Percentiles rank a stretch among this genome's conserved stretches.
phyloP scores from a whole-genome alignment of 805 yeast genomes.

The Metschnikowia baotianmanensis region DNA sequence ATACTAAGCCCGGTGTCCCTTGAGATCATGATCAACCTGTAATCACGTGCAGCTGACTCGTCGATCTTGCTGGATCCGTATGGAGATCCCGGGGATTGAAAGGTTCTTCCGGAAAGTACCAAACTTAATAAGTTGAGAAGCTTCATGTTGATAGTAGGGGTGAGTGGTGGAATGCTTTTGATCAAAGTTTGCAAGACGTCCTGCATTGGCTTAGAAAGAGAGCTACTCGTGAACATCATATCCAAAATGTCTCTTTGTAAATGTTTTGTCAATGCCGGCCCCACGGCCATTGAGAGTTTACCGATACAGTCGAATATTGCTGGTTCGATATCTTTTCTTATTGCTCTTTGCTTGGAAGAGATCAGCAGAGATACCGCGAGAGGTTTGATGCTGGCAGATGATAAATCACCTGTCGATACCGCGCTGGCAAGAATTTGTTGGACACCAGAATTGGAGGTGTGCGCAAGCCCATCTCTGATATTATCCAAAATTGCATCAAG shows the following conservation, averaged over 20 bases:
- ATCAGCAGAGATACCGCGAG: slow-evolving; percentile 28
- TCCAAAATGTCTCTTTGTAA: slow-evolving; percentile 78
- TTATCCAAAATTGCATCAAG: slow-evolving; percentile 83
- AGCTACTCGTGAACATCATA: slow-evolving; percentile 69
- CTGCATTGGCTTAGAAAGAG: slow-evolving; percentile 80
- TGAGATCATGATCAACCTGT: slow-evolving; percentile 68
- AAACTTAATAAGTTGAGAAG: slow-evolving; percentile 68
- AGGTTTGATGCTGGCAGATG: slow-evolving; percentile 23
- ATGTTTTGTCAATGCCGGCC: slow-evolving; percentile 89
- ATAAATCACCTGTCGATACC: slow-evolving; percentile 26
- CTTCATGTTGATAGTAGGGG: slow-evolving; percentile 67
- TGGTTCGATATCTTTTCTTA: slow-evolving; percentile 72
- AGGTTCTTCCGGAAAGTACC: slow-evolving; percentile 77
- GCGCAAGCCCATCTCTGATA: slow-evolving; percentile 70
- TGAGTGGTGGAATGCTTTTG: slow-evolving; percentile 74
- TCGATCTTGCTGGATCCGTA: slow-evolving; percentile 58
- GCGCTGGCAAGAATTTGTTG: slow-evolving; percentile 43
- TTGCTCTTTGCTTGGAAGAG: slow-evolving; percentile 52
- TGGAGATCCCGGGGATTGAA: slow-evolving; percentile 85
- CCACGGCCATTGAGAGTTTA: slow-evolving; percentile 82
- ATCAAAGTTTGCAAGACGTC: slow-evolving; percentile 67
- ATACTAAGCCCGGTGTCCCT: slow-evolving; percentile 59
- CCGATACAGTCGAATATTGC: slow-evolving; percentile 88
- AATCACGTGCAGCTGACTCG: slow-evolving; percentile 66
- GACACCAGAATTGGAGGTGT: slow-evolving; percentile 34